Evolutionary conservation across 225 moss, liverwort and hornwort genomes (phyloP).

Genomic region (Straminergon stramineum): DNA sequence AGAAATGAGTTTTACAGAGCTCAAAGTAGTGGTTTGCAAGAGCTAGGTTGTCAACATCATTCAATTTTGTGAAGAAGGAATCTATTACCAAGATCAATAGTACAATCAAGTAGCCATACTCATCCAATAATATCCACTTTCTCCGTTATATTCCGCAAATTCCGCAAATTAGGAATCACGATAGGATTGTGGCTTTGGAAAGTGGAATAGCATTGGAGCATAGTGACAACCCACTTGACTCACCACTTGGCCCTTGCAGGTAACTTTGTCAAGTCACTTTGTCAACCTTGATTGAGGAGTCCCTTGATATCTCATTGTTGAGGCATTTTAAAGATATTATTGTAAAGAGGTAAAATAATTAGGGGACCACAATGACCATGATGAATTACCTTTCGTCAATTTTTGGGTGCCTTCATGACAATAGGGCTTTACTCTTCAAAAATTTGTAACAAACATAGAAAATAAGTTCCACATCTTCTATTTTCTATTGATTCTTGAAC

Average conservation of each 20-base stretch:
- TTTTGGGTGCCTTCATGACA: not conserved
- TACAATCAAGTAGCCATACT: too few relatives aligned
- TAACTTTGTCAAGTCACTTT: not conserved
- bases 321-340: not conserved
- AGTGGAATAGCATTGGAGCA: too few relatives aligned
- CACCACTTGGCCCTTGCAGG: accelerated
- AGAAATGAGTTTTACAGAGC: too few relatives aligned
- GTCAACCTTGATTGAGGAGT: not conserved
- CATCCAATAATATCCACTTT: not conserved
- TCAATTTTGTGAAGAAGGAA: not conserved
- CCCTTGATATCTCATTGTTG: not conserved
- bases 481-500: not conserved
- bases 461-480: not conserved
- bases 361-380: not conserved
- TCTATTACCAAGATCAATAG: not conserved
- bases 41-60: not conserved
- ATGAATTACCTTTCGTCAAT: not conserved
- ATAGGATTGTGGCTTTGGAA: not conserved
- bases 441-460: not conserved
- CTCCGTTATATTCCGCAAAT: accelerated
- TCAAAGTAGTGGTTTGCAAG: too few relatives aligned
- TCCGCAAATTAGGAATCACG: not conserved
- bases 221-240: not conserved
- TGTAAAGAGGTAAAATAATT: not conserved
- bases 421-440: not conserved